Percentiles rank a stretch among this genome's conserved stretches.
Conservation (phyloP, 495 filamentous ascomycete genomes). For the Neurospora sp. region DNA sequence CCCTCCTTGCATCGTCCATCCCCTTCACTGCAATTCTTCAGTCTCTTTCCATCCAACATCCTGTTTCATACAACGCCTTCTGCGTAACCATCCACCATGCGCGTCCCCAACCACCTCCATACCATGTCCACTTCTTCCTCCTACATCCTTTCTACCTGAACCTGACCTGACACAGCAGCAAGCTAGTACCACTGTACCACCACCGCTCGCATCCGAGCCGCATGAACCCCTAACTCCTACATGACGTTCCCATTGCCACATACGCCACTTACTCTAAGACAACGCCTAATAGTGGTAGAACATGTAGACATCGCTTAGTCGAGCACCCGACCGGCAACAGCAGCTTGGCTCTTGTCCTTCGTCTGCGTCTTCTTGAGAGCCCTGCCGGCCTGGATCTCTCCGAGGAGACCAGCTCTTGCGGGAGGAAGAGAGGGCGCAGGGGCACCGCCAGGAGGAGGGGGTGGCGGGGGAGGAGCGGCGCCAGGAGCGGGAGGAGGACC, state of each 20-base stretch:
- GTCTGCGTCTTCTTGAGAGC: constrained; percentile 73
- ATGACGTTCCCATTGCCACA: constrained; percentile 1
- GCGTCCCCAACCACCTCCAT: background rate
- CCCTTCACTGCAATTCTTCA: background rate
- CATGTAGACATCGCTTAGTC: constrained; percentile 14
- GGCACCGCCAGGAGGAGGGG: constrained; percentile 34
- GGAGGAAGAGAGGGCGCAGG: constrained; percentile 13
- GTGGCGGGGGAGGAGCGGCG: constrained; percentile 44
- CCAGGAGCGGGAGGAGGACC: constrained; percentile 44
- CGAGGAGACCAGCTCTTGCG: constrained; percentile 54
- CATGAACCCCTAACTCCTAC: background rate
- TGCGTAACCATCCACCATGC: background rate
- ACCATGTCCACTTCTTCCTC: background rate
- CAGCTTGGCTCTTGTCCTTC: constrained; percentile 66
- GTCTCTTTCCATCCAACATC: background rate
- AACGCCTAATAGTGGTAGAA: background rate
- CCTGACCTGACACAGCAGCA: background rate
- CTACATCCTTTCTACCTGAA: background rate
- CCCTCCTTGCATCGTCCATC: background rate
- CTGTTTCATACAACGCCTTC: background rate
- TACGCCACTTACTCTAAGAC: constrained; percentile 10
- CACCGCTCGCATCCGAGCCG: background rate
- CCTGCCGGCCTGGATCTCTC: constrained; percentile 70
- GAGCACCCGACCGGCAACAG: constrained; percentile 60
- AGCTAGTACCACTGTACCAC: background rate